These are phyloP conservation scores for Liquidambar formosana DNA, from an alignment of 164 flowering plant genomes.

Conservation along the genomic window DNA sequence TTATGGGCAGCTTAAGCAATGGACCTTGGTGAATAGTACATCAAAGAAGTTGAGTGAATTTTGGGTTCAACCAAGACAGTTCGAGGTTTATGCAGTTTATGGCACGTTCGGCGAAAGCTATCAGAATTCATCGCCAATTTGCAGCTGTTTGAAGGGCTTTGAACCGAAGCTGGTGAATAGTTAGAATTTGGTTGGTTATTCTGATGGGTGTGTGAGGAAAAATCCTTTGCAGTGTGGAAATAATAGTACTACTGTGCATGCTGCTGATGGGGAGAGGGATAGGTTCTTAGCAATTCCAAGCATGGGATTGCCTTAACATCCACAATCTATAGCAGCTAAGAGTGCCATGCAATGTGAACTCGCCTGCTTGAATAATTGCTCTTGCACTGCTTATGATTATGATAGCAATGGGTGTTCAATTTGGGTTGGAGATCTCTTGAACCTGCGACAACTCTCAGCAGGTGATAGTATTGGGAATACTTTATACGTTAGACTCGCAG, in stretches of 20 bases:
- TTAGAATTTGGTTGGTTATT: conserved; percentile 14
- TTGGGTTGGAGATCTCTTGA: conserved; percentile 12
- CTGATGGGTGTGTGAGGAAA: conserved; percentile 15
- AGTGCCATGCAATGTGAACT: conserved; percentile 2
- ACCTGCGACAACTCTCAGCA: neutral
- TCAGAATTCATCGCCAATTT: neutral
- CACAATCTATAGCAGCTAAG: neutral
- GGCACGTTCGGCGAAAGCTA: neutral
- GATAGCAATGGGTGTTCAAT: conserved; percentile 4
- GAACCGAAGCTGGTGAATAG: neutral
- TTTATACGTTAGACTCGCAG: conserved; percentile 11
- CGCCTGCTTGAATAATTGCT: conserved; percentile 6
- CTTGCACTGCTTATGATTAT: conserved; percentile 12
- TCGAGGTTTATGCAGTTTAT: conserved; percentile 6
- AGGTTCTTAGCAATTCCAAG: neutral
- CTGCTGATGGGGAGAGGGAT: neutral
- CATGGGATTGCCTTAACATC: neutral
- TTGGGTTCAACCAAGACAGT: conserved; percentile 2
- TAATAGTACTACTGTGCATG: too few species aligned
- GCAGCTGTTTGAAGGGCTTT: conserved; percentile 18
- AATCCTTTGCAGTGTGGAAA: conserved; percentile 6
- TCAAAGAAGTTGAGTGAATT: neutral
- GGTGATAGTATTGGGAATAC: neutral
- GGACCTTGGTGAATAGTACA: neutral
- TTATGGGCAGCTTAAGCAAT: conserved; percentile 2